Percentiles rank a stretch among this genome's conserved stretches.
These are phyloP conservation scores for Porogramme epimiltina DNA, from an alignment of 1,284 basidiomycete genomes.

Conservation along the genomic window DNA sequence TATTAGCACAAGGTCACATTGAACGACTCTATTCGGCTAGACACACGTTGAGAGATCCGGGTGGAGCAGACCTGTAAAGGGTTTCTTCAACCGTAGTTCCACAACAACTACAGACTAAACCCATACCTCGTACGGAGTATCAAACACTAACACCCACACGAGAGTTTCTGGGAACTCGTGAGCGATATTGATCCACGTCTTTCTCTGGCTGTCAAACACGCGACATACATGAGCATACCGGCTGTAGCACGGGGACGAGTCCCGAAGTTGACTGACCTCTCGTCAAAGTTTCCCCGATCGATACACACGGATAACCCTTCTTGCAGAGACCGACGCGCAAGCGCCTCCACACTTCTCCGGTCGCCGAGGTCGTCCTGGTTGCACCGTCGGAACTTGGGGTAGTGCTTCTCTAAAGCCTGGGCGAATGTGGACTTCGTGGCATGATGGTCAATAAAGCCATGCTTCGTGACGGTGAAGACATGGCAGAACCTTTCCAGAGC, in stretches of 20 bases:
- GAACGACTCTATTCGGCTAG: background rate
- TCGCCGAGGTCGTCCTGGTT: slow-evolving; percentile 69
- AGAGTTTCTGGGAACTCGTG: slow-evolving; percentile 58
- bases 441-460: background rate
- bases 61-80: slow-evolving; percentile 52
- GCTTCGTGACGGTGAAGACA: background rate
- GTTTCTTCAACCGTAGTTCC: background rate
- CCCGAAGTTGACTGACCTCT: slow-evolving; percentile 44
- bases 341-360: slow-evolving; percentile 57
- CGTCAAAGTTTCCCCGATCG: slow-evolving; percentile 73
- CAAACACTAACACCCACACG: slow-evolving; percentile 72
- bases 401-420: slow-evolving; percentile 55
- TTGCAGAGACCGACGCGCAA: slow-evolving; percentile 50
- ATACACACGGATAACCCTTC: slow-evolving; percentile 68
- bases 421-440: slow-evolving; percentile 69
- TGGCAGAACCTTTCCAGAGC: slow-evolving; percentile 62
- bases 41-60: slow-evolving; percentile 52
- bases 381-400: slow-evolving; percentile 62
- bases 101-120: slow-evolving; percentile 28
- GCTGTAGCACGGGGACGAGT: too few relatives aligned
- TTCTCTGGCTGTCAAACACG: slow-evolving; percentile 52
- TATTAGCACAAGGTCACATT: too few relatives aligned
- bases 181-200: slow-evolving; percentile 71
- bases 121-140: slow-evolving; percentile 68
- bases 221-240: background rate